A percentile compares a stretch with the other conserved stretches of the same genome.
phyloP scores from a whole-genome alignment of 495 filamentous ascomycete genomes.

The Hyphodiscus hymeniophilus region DNA sequence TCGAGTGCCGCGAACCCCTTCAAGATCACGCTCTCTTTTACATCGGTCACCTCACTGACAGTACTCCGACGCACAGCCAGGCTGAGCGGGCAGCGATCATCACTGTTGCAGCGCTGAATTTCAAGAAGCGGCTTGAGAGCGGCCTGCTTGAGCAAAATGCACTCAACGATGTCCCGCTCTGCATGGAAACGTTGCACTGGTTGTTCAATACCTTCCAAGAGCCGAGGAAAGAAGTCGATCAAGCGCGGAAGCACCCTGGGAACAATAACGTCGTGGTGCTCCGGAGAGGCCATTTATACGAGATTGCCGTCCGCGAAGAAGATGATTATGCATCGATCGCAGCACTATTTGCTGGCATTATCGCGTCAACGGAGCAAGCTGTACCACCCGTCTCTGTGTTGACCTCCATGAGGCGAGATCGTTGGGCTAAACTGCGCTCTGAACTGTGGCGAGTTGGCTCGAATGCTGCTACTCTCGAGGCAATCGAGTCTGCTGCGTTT shows the following conservation, averaged over 20 bases:
- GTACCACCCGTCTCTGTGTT: not conserved
- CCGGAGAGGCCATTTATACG: conserved; percentile 20
- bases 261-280: conserved; percentile 21
- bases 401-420: not conserved
- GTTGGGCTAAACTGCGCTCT: not conserved
- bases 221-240: conserved; percentile 10
- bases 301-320: conserved; percentile 4
- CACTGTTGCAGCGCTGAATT: not conserved
- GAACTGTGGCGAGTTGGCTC: not conserved
- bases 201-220: not conserved
- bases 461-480: not conserved
- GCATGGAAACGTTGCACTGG: not conserved
- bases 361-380: not conserved
- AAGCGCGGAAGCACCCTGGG: conserved; percentile 17
- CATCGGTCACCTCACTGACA: no score
- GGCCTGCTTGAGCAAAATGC: not conserved
- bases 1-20: no score
- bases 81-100: not conserved
- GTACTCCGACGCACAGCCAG: not conserved
- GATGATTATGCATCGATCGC: not conserved
- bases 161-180: not conserved
- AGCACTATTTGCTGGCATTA: not conserved
- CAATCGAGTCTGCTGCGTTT: not conserved
- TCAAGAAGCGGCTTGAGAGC: not conserved
- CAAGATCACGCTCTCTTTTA: no score